A percentile compares a stretch with the other conserved stretches of the same genome.
Evolutionary conservation across 169 alveolate species (phyloP).

Genomic region (Eimeria praecox): DNA sequence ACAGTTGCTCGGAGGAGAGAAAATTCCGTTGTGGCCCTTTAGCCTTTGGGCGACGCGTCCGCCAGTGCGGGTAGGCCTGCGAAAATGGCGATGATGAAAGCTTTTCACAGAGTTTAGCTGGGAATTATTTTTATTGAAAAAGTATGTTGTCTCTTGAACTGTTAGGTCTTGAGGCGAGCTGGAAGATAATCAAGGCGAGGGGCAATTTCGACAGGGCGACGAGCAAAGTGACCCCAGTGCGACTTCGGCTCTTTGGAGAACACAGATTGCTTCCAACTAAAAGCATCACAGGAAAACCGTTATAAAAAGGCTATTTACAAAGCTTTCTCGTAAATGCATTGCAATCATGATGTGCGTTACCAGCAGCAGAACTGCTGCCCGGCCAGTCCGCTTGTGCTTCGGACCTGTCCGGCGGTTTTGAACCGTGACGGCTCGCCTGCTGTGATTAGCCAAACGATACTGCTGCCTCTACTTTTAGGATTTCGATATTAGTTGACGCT

Average conservation of each 20-base stretch:
- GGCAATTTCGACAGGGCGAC: neutral
- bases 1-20: neutral
- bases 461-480: neutral
- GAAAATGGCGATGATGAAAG: neutral
- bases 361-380: neutral
- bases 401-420: neutral
- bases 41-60: neutral
- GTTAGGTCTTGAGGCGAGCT: neutral
- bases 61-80: neutral
- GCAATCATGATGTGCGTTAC: neutral
- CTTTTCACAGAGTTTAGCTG: neutral
- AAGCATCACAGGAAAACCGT: neutral
- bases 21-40: neutral
- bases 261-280: neutral
- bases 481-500: neutral
- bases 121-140: neutral
- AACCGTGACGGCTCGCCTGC: neutral
- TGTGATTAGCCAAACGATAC: neutral
- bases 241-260: neutral
- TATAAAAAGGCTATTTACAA: neutral
- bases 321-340: neutral
- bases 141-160: neutral
- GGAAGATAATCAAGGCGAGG: neutral
- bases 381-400: neutral
- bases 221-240: neutral